Percentiles rank a stretch among this genome's conserved stretches.
Evolutionary conservation across 345 rosid genomes (phyloP).

Genomic region (Linum lewisii): DNA sequence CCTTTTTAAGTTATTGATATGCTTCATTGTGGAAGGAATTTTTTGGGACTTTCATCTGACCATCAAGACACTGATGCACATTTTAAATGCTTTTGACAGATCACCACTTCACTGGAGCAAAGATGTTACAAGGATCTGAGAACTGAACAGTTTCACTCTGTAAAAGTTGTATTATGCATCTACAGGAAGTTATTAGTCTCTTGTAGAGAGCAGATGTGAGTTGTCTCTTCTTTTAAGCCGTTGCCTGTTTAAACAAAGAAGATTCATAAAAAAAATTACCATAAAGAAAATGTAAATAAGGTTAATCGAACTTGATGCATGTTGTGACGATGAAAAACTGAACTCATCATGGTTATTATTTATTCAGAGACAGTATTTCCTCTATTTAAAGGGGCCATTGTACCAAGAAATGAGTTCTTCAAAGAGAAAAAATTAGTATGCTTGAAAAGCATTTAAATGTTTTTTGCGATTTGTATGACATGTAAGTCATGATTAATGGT

Average conservation of each 20-base stretch:
- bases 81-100: constrained; percentile 13
- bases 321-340: no score
- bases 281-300: no score
- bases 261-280: background rate
- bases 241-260: background rate
- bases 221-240: background rate
- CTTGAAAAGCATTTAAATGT: background rate
- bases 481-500: constrained; percentile 9
- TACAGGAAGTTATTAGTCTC: constrained; percentile 23
- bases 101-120: constrained; percentile 21
- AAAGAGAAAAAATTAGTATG: background rate
- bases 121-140: constrained; percentile 26
- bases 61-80: background rate
- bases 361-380: background rate
- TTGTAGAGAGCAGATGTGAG: constrained; percentile 26
- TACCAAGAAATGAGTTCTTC: background rate
- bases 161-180: constrained; percentile 17
- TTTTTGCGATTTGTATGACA: background rate
- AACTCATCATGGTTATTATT: background rate
- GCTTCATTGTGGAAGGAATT: background rate
- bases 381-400: background rate
- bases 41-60: background rate
- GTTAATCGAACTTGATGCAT: no score
- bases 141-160: constrained; percentile 21
- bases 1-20: background rate